Evolutionary conservation across 2,329 filamentous ascomycete species (phyloP).

Genomic region (Phialocephala sp.): DNA sequence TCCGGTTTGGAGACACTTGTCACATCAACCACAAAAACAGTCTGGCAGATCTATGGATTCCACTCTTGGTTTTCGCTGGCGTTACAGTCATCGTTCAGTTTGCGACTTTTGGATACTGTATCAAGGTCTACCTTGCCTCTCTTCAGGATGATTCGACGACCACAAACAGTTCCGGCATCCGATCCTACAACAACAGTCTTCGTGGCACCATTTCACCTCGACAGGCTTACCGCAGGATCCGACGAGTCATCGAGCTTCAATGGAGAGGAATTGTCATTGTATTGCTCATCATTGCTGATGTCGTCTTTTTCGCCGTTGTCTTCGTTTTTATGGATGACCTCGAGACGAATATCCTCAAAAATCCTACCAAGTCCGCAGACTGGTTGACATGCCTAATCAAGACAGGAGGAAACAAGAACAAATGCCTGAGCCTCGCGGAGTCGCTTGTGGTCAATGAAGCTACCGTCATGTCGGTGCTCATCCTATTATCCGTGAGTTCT

Average conservation of each 20-base stretch:
- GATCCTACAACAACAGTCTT: conserved; percentile 77
- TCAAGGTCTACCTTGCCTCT: conserved; percentile 90
- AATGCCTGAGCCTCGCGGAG: conserved; percentile 67
- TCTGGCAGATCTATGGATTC: conserved; percentile 87
- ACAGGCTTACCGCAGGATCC: conserved; percentile 86
- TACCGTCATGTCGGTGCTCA: conserved; percentile 79
- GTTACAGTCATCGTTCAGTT: conserved; percentile 82
- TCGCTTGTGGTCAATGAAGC: conserved; percentile 73
- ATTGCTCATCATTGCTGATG: conserved; percentile 85
- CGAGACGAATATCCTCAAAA: conserved; percentile 34
- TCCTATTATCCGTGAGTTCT: conserved; percentile 77
- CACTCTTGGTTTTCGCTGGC: conserved; percentile 78
- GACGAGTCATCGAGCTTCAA: conserved; percentile 86
- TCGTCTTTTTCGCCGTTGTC: conserved; percentile 90
- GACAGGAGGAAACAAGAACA: conserved; percentile 62
- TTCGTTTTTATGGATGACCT: conserved; percentile 88
- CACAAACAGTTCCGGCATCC: conserved; percentile 74
- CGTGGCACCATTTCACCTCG: conserved; percentile 73
- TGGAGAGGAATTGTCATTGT: conserved; percentile 94
- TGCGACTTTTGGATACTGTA: conserved; percentile 87
- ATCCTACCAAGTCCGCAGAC: conserved; percentile 55
- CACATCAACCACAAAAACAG: conserved; percentile 92
- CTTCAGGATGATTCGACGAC: conserved; percentile 74
- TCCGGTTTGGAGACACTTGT: conserved; percentile 87
- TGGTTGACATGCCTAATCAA: conserved; percentile 77